These are phyloP conservation scores for Rusavskia elegans DNA, from an alignment of 495 filamentous ascomycete genomes.

Conservation along the genomic window DNA sequence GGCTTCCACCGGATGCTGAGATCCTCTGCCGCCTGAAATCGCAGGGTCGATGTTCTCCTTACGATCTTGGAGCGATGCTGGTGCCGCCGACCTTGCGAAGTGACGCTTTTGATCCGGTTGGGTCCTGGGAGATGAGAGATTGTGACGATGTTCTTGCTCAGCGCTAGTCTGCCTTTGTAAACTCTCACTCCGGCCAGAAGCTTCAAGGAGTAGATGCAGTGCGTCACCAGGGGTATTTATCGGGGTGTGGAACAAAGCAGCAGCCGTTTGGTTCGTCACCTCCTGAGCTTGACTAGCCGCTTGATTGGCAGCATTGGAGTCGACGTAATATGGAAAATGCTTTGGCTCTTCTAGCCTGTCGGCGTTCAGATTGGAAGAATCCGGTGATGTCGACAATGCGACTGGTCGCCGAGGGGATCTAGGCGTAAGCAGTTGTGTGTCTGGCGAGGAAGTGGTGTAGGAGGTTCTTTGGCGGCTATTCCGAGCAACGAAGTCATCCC, in stretches of 20 bases:
- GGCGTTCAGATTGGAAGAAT: conserved; percentile 3
- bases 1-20: not conserved
- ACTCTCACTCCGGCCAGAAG: conserved; percentile 36
- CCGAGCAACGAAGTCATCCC: conserved; percentile 30
- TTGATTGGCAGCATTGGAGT: not conserved
- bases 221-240: conserved; percentile 45
- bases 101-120: not conserved
- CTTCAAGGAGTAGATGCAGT: conserved; percentile 42
- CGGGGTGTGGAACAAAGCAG: conserved; percentile 37
- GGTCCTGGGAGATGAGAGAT: conserved; percentile 1
- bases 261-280: conserved; percentile 37
- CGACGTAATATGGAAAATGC: not conserved
- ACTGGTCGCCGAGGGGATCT: not conserved
- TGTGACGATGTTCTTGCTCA: conserved; percentile 3
- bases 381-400: not conserved
- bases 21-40: conserved; percentile 1
- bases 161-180: conserved; percentile 9
- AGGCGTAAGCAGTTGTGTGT: not conserved
- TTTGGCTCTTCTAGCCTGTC: conserved; percentile 3
- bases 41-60: conserved; percentile 8
- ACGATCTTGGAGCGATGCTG: not conserved
- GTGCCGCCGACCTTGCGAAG: not conserved
- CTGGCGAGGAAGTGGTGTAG: not conserved
- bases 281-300: conserved; percentile 18
- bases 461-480: conserved; percentile 26